phyloP scores from a whole-genome alignment of 257 asterid species.

The Solanum neorickii region DNA sequence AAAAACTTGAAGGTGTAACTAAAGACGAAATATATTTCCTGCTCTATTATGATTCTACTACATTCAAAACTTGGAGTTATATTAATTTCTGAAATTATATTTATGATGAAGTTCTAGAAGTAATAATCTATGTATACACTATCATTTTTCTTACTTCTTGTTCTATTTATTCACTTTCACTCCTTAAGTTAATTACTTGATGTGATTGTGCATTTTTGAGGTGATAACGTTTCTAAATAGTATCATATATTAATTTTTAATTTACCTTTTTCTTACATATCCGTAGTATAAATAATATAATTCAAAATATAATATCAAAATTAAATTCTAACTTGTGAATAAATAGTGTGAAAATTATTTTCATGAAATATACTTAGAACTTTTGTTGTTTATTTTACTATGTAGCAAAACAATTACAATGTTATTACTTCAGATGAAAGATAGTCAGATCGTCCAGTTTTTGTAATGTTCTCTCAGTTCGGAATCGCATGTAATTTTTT shows the following conservation, averaged over 20 bases:
- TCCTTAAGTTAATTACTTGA: too few species aligned
- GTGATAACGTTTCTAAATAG: not conserved
- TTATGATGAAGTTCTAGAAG: not conserved
- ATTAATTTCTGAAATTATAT: not conserved
- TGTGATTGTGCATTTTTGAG: not conserved
- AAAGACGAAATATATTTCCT: too few species aligned
- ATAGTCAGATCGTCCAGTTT: not conserved
- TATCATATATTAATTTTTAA: not conserved
- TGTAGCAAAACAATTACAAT: not conserved
- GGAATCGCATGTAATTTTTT: too few species aligned
- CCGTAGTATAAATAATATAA: not conserved
- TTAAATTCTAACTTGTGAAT: not conserved
- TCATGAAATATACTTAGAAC: not conserved
- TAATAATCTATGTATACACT: not conserved
- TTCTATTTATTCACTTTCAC: not conserved
- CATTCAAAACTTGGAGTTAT: too few species aligned
- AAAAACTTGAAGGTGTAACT: too few species aligned
- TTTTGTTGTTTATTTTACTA: not conserved
- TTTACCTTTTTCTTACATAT: not conserved
- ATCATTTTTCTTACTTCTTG: not conserved
- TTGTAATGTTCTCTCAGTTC: not conserved
- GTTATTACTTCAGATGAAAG: not conserved
- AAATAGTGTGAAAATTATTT: not conserved
- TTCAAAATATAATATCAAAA: not conserved
- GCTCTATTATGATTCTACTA: too few species aligned